Percentiles rank a stretch among this genome's conserved stretches.
These are phyloP conservation scores for Curvularia eragrostidis DNA, from an alignment of 2,329 filamentous ascomycete genomes.

Conservation along the genomic window DNA sequence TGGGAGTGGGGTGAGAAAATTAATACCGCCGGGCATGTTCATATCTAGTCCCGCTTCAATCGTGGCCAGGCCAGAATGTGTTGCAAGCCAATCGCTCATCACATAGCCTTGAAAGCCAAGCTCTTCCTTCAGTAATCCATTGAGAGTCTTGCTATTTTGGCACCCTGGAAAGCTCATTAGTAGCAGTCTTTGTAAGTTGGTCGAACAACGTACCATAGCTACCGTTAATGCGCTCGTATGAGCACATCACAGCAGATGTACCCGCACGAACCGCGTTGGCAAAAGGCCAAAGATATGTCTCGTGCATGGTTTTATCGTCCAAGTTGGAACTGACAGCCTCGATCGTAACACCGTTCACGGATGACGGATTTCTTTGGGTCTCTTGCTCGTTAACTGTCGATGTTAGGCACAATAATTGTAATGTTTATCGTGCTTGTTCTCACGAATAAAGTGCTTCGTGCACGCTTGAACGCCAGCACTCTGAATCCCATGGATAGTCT, in stretches of 20 bases:
- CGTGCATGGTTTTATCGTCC: constrained; percentile 58
- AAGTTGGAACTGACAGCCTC: constrained; percentile 67
- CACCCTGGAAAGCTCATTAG: constrained; percentile 25
- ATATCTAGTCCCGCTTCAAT: constrained; percentile 59
- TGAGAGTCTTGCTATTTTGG: constrained; percentile 52
- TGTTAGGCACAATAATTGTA: background rate
- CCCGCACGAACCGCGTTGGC: constrained; percentile 66
- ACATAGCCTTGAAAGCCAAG: constrained; percentile 56
- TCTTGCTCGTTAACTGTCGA: constrained; percentile 63
- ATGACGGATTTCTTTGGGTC: constrained; percentile 43
- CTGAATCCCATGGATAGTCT: constrained; percentile 50
- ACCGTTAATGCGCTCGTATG: constrained; percentile 38
- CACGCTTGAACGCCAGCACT: constrained; percentile 51
- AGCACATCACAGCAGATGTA: constrained; percentile 65
- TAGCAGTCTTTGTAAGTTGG: constrained; percentile 36
- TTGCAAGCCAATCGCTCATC: constrained; percentile 55
- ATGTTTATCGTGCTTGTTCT: background rate
- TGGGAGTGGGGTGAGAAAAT: constrained; percentile 18
- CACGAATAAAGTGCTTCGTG: constrained; percentile 61
- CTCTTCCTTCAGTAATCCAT: constrained; percentile 59
- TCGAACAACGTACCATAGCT: background rate
- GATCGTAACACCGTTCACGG: constrained; percentile 51
- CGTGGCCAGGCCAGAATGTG: constrained; percentile 52
- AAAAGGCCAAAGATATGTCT: constrained; percentile 64
- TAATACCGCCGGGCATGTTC: constrained; percentile 50